These are phyloP conservation scores for Porodaedalea pini DNA, from an alignment of 1,284 basidiomycete species.

Conservation along the genomic window DNA sequence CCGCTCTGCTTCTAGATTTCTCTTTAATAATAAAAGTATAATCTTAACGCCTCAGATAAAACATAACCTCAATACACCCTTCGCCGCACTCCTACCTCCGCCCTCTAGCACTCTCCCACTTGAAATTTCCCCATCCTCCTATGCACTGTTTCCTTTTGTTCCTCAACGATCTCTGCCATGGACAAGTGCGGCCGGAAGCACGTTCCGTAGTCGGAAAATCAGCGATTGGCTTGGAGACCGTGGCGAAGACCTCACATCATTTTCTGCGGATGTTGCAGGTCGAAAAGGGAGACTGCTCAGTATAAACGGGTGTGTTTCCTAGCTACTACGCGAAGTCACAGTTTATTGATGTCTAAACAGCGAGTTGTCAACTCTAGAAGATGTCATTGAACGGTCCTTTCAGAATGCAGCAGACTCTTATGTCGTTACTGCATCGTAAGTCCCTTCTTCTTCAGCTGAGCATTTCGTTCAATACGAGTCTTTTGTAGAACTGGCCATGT, in stretches of 20 bases:
- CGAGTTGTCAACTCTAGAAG: not conserved
- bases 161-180: constrained; percentile 47
- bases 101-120: constrained; percentile 28
- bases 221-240: constrained; percentile 50
- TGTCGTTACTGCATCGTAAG: constrained; percentile 48
- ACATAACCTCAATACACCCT: constrained; percentile 25
- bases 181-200: constrained; percentile 40
- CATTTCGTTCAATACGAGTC: not conserved
- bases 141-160: constrained; percentile 64
- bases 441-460: constrained; percentile 9
- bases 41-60: constrained; percentile 23
- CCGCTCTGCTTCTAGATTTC: not conserved
- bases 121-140: constrained; percentile 34
- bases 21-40: not conserved
- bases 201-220: constrained; percentile 58
- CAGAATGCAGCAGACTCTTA: constrained; percentile 16
- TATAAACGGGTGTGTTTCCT: constrained; percentile 32
- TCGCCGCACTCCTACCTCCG: constrained; percentile 39
- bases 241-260: constrained; percentile 33
- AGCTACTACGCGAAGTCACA: not conserved
- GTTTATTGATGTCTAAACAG: not conserved
- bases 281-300: constrained; percentile 34
- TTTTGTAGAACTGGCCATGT: constrained; percentile 52
- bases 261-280: constrained; percentile 37
- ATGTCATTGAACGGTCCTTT: constrained; percentile 3